phyloP scores from a whole-genome alignment of 2,329 filamentous ascomycete species.

The Fusarium decemcellulare region DNA sequence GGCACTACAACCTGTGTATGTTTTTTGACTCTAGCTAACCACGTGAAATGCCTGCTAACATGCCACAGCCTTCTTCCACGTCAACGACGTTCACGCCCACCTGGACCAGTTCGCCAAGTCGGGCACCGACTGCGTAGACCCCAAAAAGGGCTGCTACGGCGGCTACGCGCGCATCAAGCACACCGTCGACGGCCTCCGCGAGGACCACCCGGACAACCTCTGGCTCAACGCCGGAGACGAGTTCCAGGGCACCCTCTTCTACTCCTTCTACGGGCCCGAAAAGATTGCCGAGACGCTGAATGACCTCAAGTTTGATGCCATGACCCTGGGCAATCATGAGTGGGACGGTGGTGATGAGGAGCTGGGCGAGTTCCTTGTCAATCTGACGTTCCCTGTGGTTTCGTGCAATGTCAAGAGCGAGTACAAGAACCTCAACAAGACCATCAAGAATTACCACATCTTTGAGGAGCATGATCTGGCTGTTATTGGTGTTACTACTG shows the following conservation, averaged over 20 bases:
- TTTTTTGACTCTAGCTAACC: neutral
- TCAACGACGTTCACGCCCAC: constrained; percentile 79
- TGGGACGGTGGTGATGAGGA: constrained; percentile 76
- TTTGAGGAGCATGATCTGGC: constrained; percentile 73
- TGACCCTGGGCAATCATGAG: constrained; percentile 78
- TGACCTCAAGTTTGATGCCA: constrained; percentile 75
- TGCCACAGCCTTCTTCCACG: constrained; percentile 71
- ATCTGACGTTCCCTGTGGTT: constrained; percentile 75
- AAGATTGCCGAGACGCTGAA: constrained; percentile 79
- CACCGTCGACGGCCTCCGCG: constrained; percentile 69
- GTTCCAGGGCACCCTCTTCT: constrained; percentile 79
- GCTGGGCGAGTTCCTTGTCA: constrained; percentile 72
- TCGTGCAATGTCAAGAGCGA: constrained; percentile 75
- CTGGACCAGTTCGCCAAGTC: constrained; percentile 74
- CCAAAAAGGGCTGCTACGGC: constrained; percentile 71
- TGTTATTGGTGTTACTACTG: constrained; percentile 75
- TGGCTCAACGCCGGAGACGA: constrained; percentile 78
- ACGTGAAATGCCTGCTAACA: neutral
- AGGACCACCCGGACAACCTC: constrained; percentile 71
- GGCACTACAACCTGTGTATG: constrained; percentile 68
- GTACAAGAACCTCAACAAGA: constrained; percentile 71
- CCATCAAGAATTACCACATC: constrained; percentile 76
- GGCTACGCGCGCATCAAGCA: constrained; percentile 76
- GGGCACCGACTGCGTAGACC: constrained; percentile 72
- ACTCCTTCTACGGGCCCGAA: constrained; percentile 75